These are phyloP conservation scores for Cucurbitaria berberidis DNA, from an alignment of 2,329 filamentous ascomycete species.

Conservation along the genomic window DNA sequence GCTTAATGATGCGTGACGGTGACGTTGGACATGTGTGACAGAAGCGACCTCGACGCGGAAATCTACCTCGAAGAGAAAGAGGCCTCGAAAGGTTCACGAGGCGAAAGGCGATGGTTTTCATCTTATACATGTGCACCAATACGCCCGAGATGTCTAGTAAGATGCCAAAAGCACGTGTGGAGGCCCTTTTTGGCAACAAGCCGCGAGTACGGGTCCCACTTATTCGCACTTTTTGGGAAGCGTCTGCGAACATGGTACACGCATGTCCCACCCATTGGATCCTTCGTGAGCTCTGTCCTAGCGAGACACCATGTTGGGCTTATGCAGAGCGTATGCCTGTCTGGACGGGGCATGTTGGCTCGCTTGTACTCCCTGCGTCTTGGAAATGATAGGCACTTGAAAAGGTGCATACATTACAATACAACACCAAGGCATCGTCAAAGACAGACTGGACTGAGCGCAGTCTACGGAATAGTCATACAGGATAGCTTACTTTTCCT, in stretches of 20 bases:
- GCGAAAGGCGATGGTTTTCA: not conserved
- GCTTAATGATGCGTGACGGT: not conserved
- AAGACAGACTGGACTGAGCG: too few relatives aligned
- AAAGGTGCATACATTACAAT: too few relatives aligned
- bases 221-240: slow-evolving; percentile 1
- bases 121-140: not conserved
- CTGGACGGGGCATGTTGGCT: not conserved
- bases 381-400: not conserved
- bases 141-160: not conserved
- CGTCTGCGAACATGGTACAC: slow-evolving; percentile 2
- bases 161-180: not conserved
- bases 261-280: not conserved
- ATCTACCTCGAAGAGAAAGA: not conserved
- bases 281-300: not conserved
- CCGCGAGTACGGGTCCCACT: slow-evolving; percentile 1
- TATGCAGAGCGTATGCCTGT: not conserved
- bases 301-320: not conserved
- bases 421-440: not conserved
- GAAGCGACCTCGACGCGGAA: not conserved
- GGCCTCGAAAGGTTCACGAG: not conserved
- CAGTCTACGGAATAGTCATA: too few relatives aligned
- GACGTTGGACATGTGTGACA: not conserved
- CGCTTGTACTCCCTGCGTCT: not conserved
- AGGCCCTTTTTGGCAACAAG: not conserved
- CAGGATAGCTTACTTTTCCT: too few relatives aligned